A percentile compares a stretch with the other conserved stretches of the same genome.
phyloP scores from a whole-genome alignment of 2,329 filamentous ascomycete species.

The Sordariomycetes sp. region DNA sequence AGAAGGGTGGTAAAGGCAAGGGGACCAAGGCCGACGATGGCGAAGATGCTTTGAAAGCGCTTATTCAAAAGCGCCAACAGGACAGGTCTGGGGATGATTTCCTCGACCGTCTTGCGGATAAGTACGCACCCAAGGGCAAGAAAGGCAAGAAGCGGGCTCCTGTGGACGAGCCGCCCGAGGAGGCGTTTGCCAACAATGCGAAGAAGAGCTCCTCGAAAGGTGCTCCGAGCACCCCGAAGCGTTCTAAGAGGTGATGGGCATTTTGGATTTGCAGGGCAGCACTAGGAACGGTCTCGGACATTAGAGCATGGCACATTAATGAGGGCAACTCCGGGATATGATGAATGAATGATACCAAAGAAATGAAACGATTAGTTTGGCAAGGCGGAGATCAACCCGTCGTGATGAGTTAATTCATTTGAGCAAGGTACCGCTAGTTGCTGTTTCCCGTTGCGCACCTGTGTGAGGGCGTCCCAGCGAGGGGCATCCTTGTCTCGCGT shows the following conservation, averaged over 20 bases:
- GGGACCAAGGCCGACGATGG: constrained; percentile 31
- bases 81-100: constrained; percentile 47
- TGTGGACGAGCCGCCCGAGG: constrained; percentile 57
- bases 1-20: constrained; percentile 29
- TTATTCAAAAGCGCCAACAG: constrained; percentile 66
- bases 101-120: constrained; percentile 66
- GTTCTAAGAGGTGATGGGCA: background rate
- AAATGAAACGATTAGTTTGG: background rate
- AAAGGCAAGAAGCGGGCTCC: constrained; percentile 43
- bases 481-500: too few species aligned
- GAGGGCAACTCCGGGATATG: too few species aligned
- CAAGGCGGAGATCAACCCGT: background rate
- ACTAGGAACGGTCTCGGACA: too few species aligned
- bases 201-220: constrained; percentile 20
- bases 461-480: too few species aligned
- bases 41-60: constrained; percentile 53
- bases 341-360: too few species aligned
- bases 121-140: constrained; percentile 49
- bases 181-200: constrained; percentile 50
- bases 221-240: background rate
- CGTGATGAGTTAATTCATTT: too few species aligned
- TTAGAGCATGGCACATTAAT: too few species aligned
- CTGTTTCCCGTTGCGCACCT: too few species aligned
- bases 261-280: too few species aligned
- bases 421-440: too few species aligned